Base-by-base conservation (phyloP, 2,329 filamentous ascomycete species). In the Penicillium paneum region DNA sequence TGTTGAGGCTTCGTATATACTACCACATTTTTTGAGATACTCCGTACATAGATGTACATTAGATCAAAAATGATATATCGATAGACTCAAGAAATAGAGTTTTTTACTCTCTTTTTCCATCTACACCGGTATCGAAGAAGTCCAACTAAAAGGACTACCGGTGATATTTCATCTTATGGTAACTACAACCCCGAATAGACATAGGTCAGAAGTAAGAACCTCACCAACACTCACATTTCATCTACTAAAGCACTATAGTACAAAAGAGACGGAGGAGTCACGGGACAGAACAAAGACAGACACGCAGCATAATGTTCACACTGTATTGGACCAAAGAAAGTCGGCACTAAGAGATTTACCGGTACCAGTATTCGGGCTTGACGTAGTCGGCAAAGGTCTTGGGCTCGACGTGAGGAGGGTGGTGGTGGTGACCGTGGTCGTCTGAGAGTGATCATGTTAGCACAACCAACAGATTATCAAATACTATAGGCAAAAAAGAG, bases 371-470 rank as follows among this genome's bases (percentile, higher is more conserved):
- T 74, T 97, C 86, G 58, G 92, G 91, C 84, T 90, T 91, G 79
- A 99, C 86, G 78, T 84, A 97, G 82, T 99, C 90, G 77, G 91
- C 91, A 74, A 97, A 93, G 68, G 90, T 96, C 88, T 97, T 96
- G 74, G 91, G 90, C 79, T 96, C 91, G 76, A 87, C 84, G 74
- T 81, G 81, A 66, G 76, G 73, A 70, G 84, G 80, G 68, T 77
- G 73, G 57, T 72, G 54, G 63, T 66, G 68, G 63, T 71, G 67
- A 59, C 54, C 65, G 68, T 81, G 77, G 58, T 72, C 68, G 64
- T 77, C 67, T 74, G 41, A 34, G 19, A 12, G 12, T n/a, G 32
- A 32, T 7, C 29, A 44, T 8, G 48, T 62, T 44, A 61, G 60
- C 38, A 49, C 11, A 26, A 40, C 15, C 38, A 17, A 19, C 24